A percentile compares a stretch with the other conserved stretches of the same genome.
Conservation (phyloP, 2,329 filamentous ascomycete species). For the Tetracladium maxilliforme region DNA sequence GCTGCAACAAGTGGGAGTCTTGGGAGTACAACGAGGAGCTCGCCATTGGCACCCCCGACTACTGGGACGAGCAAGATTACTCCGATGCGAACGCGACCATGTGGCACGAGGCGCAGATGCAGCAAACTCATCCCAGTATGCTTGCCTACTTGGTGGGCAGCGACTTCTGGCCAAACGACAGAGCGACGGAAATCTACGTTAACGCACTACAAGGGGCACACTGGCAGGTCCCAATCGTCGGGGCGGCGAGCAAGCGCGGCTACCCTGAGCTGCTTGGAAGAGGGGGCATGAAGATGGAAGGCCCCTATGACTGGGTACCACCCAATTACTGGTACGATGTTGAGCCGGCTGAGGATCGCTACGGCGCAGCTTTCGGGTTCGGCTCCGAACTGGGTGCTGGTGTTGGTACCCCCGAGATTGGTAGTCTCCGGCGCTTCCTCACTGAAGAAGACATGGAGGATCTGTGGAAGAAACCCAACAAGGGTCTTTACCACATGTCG, state of each 20-base stretch:
- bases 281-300: conserved; percentile 49
- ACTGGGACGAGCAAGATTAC: conserved; percentile 40
- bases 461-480: conserved; percentile 38
- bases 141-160: conserved; percentile 44
- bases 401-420: conserved; percentile 43
- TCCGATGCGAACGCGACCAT: conserved; percentile 35
- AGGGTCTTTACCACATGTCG: conserved; percentile 44
- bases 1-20: conserved; percentile 54
- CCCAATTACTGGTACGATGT: conserved; percentile 48
- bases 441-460: conserved; percentile 31
- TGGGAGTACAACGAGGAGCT: conserved; percentile 48
- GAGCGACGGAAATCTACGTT: conserved; percentile 36
- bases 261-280: conserved; percentile 34
- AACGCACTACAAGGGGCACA: conserved; percentile 30
- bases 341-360: conserved; percentile 18
- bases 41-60: conserved; percentile 18
- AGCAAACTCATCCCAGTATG: conserved; percentile 44
- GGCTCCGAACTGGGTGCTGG: conserved; percentile 47
- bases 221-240: conserved; percentile 41
- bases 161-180: conserved; percentile 47
- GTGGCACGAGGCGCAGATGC: conserved; percentile 42
- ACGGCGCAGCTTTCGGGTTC: conserved; percentile 47
- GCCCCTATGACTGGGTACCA: conserved; percentile 52
- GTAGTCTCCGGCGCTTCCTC: conserved; percentile 38
- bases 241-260: conserved; percentile 39